Evolutionary conservation across 2,329 filamentous ascomycete genomes (phyloP), one percentile per base, ranked within the genome.

Genomic region (Arthrobotrys sphaeroides): DNA sequence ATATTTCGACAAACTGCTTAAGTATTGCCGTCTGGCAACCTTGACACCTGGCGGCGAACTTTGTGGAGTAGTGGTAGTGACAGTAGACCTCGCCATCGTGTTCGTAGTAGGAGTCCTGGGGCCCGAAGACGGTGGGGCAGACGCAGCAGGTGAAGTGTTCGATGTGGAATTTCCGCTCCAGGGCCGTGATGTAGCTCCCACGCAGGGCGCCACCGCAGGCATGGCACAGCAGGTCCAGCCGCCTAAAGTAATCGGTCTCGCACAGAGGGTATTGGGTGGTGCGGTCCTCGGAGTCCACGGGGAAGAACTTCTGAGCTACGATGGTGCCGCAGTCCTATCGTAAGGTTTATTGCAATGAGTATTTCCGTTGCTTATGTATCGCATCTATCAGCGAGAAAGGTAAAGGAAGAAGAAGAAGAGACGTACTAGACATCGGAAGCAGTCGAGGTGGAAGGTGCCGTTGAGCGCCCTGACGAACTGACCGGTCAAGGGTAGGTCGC

Each of bases 1-100:
- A 99, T 77, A 99, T 98, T 83, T 99, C 95, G 76, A 99, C 95
- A 82, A 99, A 99, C 82, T 99, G 95, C 84, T 99, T 99, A 45
- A 99, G 86, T 77, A 99, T 99, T 61, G 95, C 93, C 1, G 94
- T 97, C 81, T 97, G 93, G 81, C 95, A 99, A 78, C 95, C 95
- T 82, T 96, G 97, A 83, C 95, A 99, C 67, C 93, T 88, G 82
- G 98, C 94, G 36, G 95, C 95, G 81, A 97, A 98, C 81, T 93
- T 93, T 13, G 95, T 99, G 10, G 94, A 98, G 83, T 99, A 99
- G 83, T 99, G 95, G 82, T 96, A 99, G 82, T 99, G 95, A 83
- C 95, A 99, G 83, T 97, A 99, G 24, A 99, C 95, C 80, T 92
- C 91, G 78, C 93, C 91, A 80, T 97, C 94, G 81, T 99, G 95